Evolutionary conservation across 805 yeast species (phyloP), one percentile per base, ranked within the genome.

Genomic region (Candida krabiensis): DNA sequence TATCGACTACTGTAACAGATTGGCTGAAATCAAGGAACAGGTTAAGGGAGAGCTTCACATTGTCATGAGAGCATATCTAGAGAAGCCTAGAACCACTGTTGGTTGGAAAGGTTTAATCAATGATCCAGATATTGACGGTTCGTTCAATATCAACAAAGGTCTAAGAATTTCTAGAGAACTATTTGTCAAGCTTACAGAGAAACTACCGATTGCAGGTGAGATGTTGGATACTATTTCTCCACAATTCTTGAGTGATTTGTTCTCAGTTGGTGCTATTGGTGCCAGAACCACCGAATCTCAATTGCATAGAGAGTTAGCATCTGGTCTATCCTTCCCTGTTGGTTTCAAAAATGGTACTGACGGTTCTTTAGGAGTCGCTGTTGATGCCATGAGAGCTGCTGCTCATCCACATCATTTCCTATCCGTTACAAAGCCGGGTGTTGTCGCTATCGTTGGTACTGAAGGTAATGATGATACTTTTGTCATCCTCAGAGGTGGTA

Each of bases 281-380:
- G 99, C 99, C 27, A 84, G 99, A 74, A 91, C 99, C 31, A 91
- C 99, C 27, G 99, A 91, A 71, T 89, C 96, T 27, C 99, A 91
- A 71, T 78, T 91, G 38, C 99, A 91, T 66, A 83, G 99, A 65
- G 99, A 91, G 66, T 77, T 91, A 52, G 96, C 98, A 3, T 89
- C 97, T 1, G 99, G 98, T 22, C 71, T 93, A 32, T 86, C 96
- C 3, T 91, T 93, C 88, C 99, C 99, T 29, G 88, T 91, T 43
- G 99, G 99, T 37, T 91, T 91, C 83, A 91, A 91, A 64, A 91
- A 91, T 60, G 98, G 98, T 59, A 91, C 99, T 28, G 98, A 93
- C 63, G 99, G 99, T 58, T 80, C 90, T 30, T 66, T 93, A 35
- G 95, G 88, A 52, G 97, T 91, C 46, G 96, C 97, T 24, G 74